Base-by-base conservation (phyloP, 2,329 filamentous ascomycete genomes). In the Colletotrichum shisoi region DNA sequence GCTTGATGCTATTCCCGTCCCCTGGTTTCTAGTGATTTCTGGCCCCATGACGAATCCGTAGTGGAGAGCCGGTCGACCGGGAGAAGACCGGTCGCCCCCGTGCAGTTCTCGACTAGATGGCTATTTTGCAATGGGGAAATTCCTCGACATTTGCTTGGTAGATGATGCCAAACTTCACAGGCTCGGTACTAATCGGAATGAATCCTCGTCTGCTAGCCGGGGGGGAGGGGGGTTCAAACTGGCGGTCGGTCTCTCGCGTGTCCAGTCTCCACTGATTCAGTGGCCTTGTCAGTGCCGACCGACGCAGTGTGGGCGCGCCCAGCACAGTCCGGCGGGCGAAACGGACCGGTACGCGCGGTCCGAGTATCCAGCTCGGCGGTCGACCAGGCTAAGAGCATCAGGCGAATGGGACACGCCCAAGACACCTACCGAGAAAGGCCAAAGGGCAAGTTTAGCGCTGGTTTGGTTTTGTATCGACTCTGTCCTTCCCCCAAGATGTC, bases 131-230 rank as follows among this genome's bases (percentile, higher is more conserved):
- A 17, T 63, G 45, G 27, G 46, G 34, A 53, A 59, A 45, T 64
- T 34, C 46, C 24, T 64, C 46, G 46, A 52, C 53, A 56, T 66
- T 34, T 39, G 21, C 49, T 42, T 62, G 57, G 27, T 40, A 21
- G 56, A 59, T 56, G 61, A 51, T 49, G 54, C 42, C 48, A 64
- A 51, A 64, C 31, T 39, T 21, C 58, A 42, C 21, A 59, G 46
- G 54, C 49, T 67, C 64, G 61, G 64, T 59, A 67, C 48, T 42
- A 64, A 59, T 54, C 61, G 64, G 61, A 67, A 67, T 27, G 42
- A 53, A 64, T 49, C 5, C 27, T 64, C 37, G 61, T 31, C 8
- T 64, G 54, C 61, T 67, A 37, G 40, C 54, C 49, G 7, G 54
- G 24, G 24, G 1, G 64, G 54, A n/a, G 54, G 24, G 24, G 4